Evolutionary conservation across 495 filamentous ascomycete genomes (phyloP), one percentile per base, ranked within the genome.

Genomic region (Aspergillus avenaceus): DNA sequence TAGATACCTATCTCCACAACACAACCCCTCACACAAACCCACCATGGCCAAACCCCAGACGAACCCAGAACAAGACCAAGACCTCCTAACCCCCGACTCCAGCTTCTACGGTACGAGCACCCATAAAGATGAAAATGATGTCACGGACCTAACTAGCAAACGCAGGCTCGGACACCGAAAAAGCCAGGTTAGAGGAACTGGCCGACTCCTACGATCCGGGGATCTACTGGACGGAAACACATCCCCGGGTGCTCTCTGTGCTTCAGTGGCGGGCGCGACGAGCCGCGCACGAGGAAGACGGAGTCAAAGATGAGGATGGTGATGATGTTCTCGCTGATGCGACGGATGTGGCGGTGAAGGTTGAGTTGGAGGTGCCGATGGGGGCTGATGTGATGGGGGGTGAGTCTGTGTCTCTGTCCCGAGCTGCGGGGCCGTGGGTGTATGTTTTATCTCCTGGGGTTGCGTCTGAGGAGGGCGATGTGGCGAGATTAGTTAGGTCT

Each of bases 31-130:
- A n/a, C n/a, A n/a, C 36, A 38, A 38, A 43, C 22, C n/a, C 16
- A 2, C 32, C 3, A 5, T n/a, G n/a, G 8, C 25, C 22, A 14
- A 40, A 5, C 13, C 19, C 41, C 14, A 1, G 14, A 12, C 11
- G 3, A n/a, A 62, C 49, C 13, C 16, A 36, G 22, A 45, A 12
- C 21, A 34, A 32, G 1, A 16, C 8, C 28, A 11, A n/a, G 9
- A 13, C 24, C 19, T 53, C 84, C 47, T 84, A n/a, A n/a, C 81
- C n/a, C 83, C 83, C 32, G 83, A 88, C 27, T 88, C 85, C 4
- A 84, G 85, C 53, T 88, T 88, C 67, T 88, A 89, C 52, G 85
- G 85, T 81, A 68, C 47, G 50, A 26, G 19, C 22, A 11, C 9
- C 8, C 3, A 8, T n/a, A n/a, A n/a, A n/a, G n/a, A n/a, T n/a